Percentiles rank a stretch among this genome's conserved stretches.
Evolutionary conservation across 202 grass and related monocot genomes (phyloP).

Genomic region (Digitaria exilis): DNA sequence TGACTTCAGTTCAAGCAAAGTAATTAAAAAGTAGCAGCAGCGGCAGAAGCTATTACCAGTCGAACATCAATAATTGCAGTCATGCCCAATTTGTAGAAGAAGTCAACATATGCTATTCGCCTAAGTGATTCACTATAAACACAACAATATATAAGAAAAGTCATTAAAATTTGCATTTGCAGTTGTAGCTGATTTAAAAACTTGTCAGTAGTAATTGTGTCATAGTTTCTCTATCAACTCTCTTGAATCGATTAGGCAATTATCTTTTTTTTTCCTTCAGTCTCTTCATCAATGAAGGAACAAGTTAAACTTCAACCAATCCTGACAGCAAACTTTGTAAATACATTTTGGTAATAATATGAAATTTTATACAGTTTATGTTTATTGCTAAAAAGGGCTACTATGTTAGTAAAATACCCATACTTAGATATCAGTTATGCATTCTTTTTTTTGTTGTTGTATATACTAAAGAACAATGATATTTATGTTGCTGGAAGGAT

Average conservation of each 20-base stretch:
- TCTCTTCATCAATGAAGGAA: not conserved
- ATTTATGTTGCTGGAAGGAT: not conserved
- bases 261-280: too few species aligned
- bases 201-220: not conserved
- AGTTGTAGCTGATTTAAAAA: not conserved
- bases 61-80: conserved; percentile 65
- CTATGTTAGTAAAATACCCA: too few species aligned
- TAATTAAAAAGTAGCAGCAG: not conserved
- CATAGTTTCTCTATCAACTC: not conserved
- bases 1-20: not conserved
- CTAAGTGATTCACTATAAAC: conserved; percentile 57
- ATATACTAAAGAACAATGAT: not conserved
- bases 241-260: not conserved
- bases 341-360: not conserved
- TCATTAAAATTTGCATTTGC: not conserved
- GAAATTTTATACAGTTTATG: not conserved
- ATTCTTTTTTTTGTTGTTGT: not conserved
- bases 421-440: too few species aligned
- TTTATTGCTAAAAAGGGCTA: not conserved
- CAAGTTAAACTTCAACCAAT: not conserved
- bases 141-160: not conserved
- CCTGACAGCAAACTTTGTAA: not conserved
- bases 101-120: conserved; percentile 61
- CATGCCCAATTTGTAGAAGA: conserved; percentile 85
- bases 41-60: conserved; percentile 51